Evolutionary conservation across 2,329 filamentous ascomycete genomes (phyloP).

Genomic region (Claviceps spartinae): DNA sequence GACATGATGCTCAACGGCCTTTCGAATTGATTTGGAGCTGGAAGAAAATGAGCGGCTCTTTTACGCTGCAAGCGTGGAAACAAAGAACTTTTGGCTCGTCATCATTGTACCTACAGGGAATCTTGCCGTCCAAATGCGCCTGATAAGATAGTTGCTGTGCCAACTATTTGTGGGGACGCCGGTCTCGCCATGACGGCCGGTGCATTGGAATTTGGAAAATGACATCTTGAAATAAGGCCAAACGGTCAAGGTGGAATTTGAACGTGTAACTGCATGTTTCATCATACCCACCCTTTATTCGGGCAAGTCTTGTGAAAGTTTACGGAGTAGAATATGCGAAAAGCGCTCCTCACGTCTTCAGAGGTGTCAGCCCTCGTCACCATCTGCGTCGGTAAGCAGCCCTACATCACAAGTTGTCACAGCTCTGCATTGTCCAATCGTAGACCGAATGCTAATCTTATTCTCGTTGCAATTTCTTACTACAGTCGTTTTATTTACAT

Average conservation of each 20-base stretch:
- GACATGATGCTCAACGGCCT: conserved; percentile 13
- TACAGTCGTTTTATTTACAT: conserved; percentile 61
- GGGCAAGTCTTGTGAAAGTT: background rate
- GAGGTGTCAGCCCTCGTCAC: conserved; percentile 59
- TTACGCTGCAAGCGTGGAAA: no score
- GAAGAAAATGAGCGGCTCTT: background rate
- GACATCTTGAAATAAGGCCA: no score
- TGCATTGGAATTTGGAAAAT: no score
- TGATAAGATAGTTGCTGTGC: conserved; percentile 33
- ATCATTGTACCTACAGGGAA: no score
- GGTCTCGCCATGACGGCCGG: no score
- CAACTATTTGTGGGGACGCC: conserved; percentile 16
- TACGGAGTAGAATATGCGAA: conserved; percentile 19
- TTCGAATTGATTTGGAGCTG: conserved; percentile 1
- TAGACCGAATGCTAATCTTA: conserved; percentile 8
- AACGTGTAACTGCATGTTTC: no score
- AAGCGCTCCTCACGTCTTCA: conserved; percentile 50
- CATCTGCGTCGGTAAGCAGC: conserved; percentile 44
- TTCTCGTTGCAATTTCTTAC: background rate
- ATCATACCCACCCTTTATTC: background rate
- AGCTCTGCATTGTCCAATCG: background rate
- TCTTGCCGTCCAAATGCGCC: conserved; percentile 1
- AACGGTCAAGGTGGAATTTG: no score
- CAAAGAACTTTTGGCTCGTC: no score
- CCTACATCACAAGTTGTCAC: background rate